Base-by-base conservation (phyloP, 768 basidiomycete species). In the Amanita pallidorosea region DNA sequence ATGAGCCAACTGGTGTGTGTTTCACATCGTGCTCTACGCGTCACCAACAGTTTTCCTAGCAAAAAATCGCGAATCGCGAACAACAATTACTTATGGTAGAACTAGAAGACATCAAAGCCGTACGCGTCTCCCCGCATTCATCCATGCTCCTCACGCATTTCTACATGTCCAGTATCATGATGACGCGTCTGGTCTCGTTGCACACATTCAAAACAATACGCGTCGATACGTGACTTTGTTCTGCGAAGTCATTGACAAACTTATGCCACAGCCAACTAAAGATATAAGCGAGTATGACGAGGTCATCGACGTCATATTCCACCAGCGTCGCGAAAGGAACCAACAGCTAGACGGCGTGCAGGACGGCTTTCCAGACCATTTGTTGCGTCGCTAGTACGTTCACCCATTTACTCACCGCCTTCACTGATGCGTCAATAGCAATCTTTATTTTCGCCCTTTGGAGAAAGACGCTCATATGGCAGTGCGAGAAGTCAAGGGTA, bases 281-380 rank as follows among this genome's bases (percentile, higher is more conserved):
- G 93, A 96, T 58, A 88, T 97, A 54, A 85, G 81, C 52, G 83
- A 90, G 55, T 80, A 91, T 36, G 88, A 91, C 55, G 96, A 99
- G 65, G 94, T 97, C 45, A 88, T 97, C 36, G 96, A 99, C 65
- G 83, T 98, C 4, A 96, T 99, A 53, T 76, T 98, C 55, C 91
- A 93, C 63, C 96, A 98, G 61, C 76, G 96, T 49, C 75, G 84
- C 49, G 88, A 96, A 64, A 77, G 90, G 53, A 97, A 97, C 59
- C 81, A 85, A 50, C 81, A 86, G 63, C 72, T 82, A 35, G 87
- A 88, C 50, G 83, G 80, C 18, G 65, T 66, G n/a, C 78, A 83
- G 55, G 79, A 81, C 17, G 80, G 81, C 29, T 98, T 98, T 65
- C 96, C 96, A 0, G 81, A 87, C 45, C 91, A 95, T 62, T 70